These are phyloP conservation scores for Yarrowia galli DNA, from an alignment of 1,139 yeast species.

Conservation along the genomic window DNA sequence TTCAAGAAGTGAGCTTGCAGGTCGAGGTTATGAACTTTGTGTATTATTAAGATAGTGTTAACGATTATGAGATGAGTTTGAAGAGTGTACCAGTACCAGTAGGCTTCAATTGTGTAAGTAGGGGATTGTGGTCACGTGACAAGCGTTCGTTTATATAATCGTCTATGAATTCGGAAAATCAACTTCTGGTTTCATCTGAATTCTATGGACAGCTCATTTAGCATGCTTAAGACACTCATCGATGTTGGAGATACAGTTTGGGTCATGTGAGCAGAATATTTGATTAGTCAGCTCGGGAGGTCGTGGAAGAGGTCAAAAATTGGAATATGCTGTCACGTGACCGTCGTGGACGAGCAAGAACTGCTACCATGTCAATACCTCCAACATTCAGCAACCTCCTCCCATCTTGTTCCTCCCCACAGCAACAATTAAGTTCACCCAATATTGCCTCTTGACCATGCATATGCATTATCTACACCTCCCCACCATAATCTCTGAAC, in stretches of 20 bases:
- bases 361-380: neutral
- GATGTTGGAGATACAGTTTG: neutral
- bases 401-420: too few relatives aligned
- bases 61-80: neutral
- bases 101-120: too few relatives aligned
- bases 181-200: too few relatives aligned
- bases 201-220: neutral
- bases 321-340: neutral
- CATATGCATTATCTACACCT: conserved; percentile 23
- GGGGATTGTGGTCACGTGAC: too few relatives aligned
- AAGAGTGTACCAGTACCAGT: too few relatives aligned
- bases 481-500: neutral
- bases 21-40: neutral
- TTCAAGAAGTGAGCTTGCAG: neutral
- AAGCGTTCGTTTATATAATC: too few relatives aligned
- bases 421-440: neutral
- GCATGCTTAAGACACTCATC: neutral
- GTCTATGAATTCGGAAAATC: too few relatives aligned
- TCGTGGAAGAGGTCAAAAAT: too few relatives aligned
- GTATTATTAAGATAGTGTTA: too few relatives aligned
- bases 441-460: conserved; percentile 3
- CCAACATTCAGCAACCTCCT: neutral
- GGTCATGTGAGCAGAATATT: neutral
- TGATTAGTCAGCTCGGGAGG: neutral
- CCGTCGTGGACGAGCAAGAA: too few relatives aligned